Evolutionary conservation across 139 green algal genomes (phyloP), one percentile per base, ranked within the genome.

Genomic region (Chlorella ohadii): DNA sequence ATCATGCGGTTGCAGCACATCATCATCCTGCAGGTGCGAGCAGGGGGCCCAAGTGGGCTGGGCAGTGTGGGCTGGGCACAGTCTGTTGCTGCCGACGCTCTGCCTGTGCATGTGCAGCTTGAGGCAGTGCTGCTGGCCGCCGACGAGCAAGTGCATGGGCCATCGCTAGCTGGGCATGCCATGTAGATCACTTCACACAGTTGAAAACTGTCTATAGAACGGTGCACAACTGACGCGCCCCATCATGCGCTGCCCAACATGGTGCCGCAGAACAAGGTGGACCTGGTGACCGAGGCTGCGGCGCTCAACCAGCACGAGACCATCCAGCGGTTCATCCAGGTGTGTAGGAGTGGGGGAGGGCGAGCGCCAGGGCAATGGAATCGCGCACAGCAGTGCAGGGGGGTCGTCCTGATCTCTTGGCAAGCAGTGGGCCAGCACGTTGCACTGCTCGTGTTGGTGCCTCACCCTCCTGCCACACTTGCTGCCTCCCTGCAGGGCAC

Each of bases 1-100:
- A 99, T 99, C 91, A 99, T 99, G 97, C 89, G 91, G 78, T 90
- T 98, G 74, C 90, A 95, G 82, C 92, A 98, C 90, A 97, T 98
- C 88, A 96, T 98, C 88, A 98, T 98, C 87, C 84, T 98, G 78
- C 95, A 98, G 89, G 91, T 81, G 41, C 25, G 51, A 13, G 71
- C 25, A n/a, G 64, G 13, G n/a, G 64, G 1, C n/a, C n/a, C n/a
- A n/a, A n/a, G n/a, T 6, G 44, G 44, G 44, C 11, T 16, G 44
- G 44, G 44, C 44, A 55, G 44, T 6, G 44, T 11, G 44, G 7
- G 6, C 7, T 6, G 44, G 44, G 44, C 44, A 11, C 44, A 55
- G 44, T 11, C n/a, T n/a, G n/a, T n/a, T n/a, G n/a, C n/a, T n/a
- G n/a, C n/a, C n/a, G n/a, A n/a, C n/a, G n/a, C n/a, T n/a, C n/a